Evolutionary conservation across 805 yeast species (phyloP).

Genomic region (Deakozyma indianensis): DNA sequence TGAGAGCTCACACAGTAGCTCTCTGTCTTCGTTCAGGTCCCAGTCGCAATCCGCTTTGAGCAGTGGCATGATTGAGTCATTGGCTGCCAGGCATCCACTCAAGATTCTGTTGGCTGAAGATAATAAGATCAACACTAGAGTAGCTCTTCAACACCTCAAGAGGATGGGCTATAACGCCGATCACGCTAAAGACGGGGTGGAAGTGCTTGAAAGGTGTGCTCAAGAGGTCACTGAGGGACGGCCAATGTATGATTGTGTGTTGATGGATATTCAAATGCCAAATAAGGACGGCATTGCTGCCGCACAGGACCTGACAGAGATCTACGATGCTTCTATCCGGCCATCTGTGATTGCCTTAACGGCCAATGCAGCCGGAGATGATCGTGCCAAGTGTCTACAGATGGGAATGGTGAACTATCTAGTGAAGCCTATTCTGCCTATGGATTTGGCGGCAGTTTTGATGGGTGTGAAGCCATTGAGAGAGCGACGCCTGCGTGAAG

Average conservation of each 20-base stretch:
- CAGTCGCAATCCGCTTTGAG: conserved; percentile 7
- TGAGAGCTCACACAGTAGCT: background rate
- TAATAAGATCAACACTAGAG: conserved; percentile 34
- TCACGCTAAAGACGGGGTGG: conserved; percentile 38
- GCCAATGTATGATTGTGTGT: conserved; percentile 33
- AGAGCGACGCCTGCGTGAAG: too few species aligned
- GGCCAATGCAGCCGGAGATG: conserved; percentile 42
- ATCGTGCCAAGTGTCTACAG: conserved; percentile 30
- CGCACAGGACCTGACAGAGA: conserved; percentile 24
- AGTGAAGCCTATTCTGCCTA: conserved; percentile 39
- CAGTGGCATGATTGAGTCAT: conserved; percentile 11
- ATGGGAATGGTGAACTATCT: conserved; percentile 40
- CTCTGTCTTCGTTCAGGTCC: background rate
- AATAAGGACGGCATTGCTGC: conserved; percentile 39
- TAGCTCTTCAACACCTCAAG: conserved; percentile 34
- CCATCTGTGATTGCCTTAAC: conserved; percentile 35
- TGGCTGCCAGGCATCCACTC: conserved; percentile 25
- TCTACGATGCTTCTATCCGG: conserved; percentile 18
- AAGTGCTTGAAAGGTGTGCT: conserved; percentile 25
- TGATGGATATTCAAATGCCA: conserved; percentile 47
- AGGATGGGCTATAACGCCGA: conserved; percentile 37
- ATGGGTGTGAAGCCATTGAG: conserved; percentile 13
- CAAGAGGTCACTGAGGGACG: conserved; percentile 17
- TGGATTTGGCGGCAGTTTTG: conserved; percentile 27
- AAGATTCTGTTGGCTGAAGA: conserved; percentile 41